These are phyloP conservation scores for Saccharomycopsis capsularis DNA, from an alignment of 805 yeast genomes.

Conservation along the genomic window DNA sequence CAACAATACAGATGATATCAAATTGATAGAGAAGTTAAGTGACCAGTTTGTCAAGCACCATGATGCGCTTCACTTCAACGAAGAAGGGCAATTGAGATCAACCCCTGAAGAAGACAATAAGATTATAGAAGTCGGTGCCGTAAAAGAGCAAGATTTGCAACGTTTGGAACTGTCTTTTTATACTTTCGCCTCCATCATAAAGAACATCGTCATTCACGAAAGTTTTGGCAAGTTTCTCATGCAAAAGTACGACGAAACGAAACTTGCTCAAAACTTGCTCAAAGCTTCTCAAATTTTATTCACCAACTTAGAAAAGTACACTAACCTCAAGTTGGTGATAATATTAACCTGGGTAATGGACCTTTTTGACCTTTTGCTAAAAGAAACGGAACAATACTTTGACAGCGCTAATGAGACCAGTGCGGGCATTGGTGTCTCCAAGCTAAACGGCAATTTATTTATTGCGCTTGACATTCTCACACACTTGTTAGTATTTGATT, in stretches of 20 bases:
- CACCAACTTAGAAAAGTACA: constrained; percentile 24
- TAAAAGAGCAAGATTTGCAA: constrained; percentile 8
- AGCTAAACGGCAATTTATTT: background rate
- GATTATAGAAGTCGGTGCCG: constrained; percentile 10
- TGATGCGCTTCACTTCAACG: background rate
- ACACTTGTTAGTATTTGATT: constrained; percentile 35
- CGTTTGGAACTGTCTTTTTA: constrained; percentile 23
- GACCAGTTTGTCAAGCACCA: background rate
- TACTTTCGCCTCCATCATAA: constrained; percentile 25
- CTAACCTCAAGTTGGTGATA: constrained; percentile 8
- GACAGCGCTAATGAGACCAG: background rate
- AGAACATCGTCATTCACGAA: constrained; percentile 29
- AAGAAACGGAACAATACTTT: constrained; percentile 1
- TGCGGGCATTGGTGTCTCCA: background rate
- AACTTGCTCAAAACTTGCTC: constrained; percentile 22
- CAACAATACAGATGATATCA: constrained; percentile 11
- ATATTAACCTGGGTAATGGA: constrained; percentile 15
- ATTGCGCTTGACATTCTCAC: constrained; percentile 36
- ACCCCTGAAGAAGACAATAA: background rate
- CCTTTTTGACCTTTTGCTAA: background rate
- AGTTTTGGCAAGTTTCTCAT: constrained; percentile 28
- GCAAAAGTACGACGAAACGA: background rate
- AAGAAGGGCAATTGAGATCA: background rate
- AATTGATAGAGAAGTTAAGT: background rate
- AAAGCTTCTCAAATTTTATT: constrained; percentile 31